Base-by-base conservation (phyloP, 2,329 filamentous ascomycete genomes). In the Pseudopyricularia javanii region DNA sequence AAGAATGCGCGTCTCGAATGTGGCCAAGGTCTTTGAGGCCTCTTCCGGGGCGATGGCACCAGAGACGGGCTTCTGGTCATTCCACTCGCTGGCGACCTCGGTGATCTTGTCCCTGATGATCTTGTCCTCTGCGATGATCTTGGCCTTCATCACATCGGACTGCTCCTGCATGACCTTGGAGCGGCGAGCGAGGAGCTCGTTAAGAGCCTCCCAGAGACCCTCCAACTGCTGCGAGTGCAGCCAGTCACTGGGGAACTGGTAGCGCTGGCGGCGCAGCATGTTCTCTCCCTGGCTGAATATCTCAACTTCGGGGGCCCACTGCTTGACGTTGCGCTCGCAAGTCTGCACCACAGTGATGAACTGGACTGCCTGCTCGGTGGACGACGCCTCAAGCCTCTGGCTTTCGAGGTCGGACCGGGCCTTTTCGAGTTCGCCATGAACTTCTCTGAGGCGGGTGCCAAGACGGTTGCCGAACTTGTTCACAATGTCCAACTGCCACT, bases 301-400 rank as follows among this genome's bases (percentile, higher is more conserved):
- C 62, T 95, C 91, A 40, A 99, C 88, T 66, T 98, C 93, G 0
- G 91, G 91, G 7, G 89, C 90, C 93, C 93, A 98, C 4, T 85
- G 74, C 68, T 90, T 91, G 51, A 94, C 91, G 65, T 94, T 94
- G 50, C 90, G 84, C 73, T 94, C 95, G 72, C 90, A 96, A 63
- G 88, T 88, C 70, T 98, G 93, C 5, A 98, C 93, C 52, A 91
- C 91, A 0, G 94, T 98, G 64, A 99, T 98, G 69, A 98, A 98
- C 35, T 93, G 89, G 4, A 99, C 94, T 24, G 94, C 93, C 65
- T 97, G 91, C 0, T 91, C 91, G 4, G 93, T 99, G 1, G 93
- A 97, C 4, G 88, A 91, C 20, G 91, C 89, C 66, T 97, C 91
- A 45, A 97, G 80, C 26, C 88, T 91, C 64, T 96, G 91, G 34